These are phyloP conservation scores for Yamadazyma sp. DNA, from an alignment of 1,139 yeast species.

Conservation along the genomic window DNA sequence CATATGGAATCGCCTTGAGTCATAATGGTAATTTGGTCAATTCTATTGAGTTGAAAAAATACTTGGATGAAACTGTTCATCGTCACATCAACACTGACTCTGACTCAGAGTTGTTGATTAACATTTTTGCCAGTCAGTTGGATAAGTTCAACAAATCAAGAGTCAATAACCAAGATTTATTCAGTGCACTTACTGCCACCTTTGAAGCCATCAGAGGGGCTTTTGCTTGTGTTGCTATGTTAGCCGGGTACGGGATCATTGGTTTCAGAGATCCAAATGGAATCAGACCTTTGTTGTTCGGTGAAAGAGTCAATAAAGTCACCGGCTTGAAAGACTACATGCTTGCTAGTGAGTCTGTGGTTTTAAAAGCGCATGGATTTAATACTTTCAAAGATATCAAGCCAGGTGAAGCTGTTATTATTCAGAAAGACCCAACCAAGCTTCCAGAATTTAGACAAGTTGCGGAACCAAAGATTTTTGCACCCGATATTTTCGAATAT, in stretches of 20 bases:
- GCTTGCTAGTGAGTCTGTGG: constrained; percentile 96
- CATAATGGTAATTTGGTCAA: constrained; percentile 96
- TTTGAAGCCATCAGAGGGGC: constrained; percentile 86
- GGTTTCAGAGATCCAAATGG: constrained; percentile 98
- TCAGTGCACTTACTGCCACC: constrained; percentile 81
- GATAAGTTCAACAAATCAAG: constrained; percentile 91
- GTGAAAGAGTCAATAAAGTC: constrained; percentile 66
- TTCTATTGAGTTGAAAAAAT: constrained; percentile 70
- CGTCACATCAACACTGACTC: constrained; percentile 97
- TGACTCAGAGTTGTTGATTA: constrained; percentile 86
- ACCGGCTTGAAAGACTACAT: constrained; percentile 86
- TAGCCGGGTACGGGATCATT: constrained; percentile 93
- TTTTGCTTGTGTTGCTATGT: constrained; percentile 90
- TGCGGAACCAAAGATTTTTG: constrained; percentile 71
- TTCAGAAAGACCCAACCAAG: constrained; percentile 55
- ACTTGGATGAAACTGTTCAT: constrained; percentile 90
- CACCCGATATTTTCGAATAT: constrained; percentile 96
- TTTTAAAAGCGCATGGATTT: constrained; percentile 90
- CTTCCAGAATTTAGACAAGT: constrained; percentile 85
- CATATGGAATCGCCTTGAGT: constrained; percentile 85
- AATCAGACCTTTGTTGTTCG: constrained; percentile 84
- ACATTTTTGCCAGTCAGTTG: constrained; percentile 87
- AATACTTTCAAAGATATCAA: constrained; percentile 72
- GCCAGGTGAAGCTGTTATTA: constrained; percentile 97
- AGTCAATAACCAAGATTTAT: constrained; percentile 87